Conservation (phyloP, 345 rosid species). For the Citrus maxima region DNA sequence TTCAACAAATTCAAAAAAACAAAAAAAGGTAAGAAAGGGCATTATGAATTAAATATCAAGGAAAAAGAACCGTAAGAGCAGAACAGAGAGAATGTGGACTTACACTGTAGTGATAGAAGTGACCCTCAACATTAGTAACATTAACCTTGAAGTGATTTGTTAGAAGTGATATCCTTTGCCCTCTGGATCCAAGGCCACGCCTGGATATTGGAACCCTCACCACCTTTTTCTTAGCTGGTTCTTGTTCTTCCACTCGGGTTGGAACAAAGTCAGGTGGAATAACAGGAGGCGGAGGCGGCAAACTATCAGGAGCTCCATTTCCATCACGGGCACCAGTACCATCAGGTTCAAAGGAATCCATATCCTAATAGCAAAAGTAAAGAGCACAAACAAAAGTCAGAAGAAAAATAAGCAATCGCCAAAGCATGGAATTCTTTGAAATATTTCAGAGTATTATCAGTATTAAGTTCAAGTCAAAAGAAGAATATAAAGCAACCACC, state of each 20-base stretch:
- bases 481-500: not conserved
- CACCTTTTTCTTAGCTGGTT: constrained; percentile 43
- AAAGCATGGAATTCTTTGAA: not conserved
- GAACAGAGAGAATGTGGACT: not conserved
- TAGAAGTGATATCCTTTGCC: constrained; percentile 47
- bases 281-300: constrained; percentile 68
- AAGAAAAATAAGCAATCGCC: not conserved
- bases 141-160: constrained; percentile 85
- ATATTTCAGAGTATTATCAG: not conserved
- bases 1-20: not conserved
- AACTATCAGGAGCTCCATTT: constrained; percentile 20
- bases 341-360: constrained; percentile 40
- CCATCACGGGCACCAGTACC: constrained; percentile 21
- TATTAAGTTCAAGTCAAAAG: not conserved
- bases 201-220: constrained; percentile 58
- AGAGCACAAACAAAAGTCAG: not conserved
- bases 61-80: not conserved
- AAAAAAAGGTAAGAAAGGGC: not conserved
- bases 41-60: not conserved
- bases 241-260: constrained; percentile 33
- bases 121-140: constrained; percentile 40
- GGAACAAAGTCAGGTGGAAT: constrained; percentile 50
- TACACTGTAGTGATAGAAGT: constrained; percentile 82
- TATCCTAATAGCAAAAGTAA: constrained; percentile 19
- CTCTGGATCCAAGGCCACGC: constrained; percentile 57